A percentile compares a stretch with the other conserved stretches of the same genome.
Evolutionary conservation across 1,284 basidiomycete species (phyloP).

Genomic region (Vanrija sp.): DNA sequence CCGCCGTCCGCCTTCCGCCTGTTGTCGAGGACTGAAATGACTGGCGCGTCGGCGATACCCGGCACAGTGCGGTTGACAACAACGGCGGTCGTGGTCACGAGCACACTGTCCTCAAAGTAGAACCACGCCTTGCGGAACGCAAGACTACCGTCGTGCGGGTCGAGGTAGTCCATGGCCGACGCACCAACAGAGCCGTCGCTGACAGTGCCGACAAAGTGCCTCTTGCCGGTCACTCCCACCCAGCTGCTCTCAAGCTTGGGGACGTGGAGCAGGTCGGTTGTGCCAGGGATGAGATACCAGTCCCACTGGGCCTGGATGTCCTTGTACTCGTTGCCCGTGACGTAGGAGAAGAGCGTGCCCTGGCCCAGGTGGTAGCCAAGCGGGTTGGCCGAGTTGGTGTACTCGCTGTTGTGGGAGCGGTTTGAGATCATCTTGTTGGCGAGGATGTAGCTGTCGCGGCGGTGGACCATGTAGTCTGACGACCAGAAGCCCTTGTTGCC

Average conservation of each 20-base stretch:
- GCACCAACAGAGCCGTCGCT: constrained; percentile 57
- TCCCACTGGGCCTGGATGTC: constrained; percentile 66
- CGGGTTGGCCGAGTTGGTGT: constrained; percentile 58
- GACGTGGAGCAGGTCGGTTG: constrained; percentile 60
- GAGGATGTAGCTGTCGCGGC: constrained; percentile 58
- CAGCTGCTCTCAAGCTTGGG: constrained; percentile 51
- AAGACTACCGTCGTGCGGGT: constrained; percentile 57
- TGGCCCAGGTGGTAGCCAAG: constrained; percentile 65
- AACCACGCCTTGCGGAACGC: constrained; percentile 67
- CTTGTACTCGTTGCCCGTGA: constrained; percentile 63
- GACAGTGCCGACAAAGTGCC: constrained; percentile 62
- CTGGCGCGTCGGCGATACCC: constrained; percentile 47
- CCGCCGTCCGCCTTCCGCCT: constrained; percentile 46
- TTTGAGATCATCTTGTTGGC: constrained; percentile 64
- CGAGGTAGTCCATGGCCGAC: constrained; percentile 54
- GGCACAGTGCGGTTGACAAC: constrained; percentile 37
- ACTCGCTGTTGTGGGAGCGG: constrained; percentile 62
- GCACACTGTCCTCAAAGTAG: constrained; percentile 61
- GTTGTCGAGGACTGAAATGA: constrained; percentile 65
- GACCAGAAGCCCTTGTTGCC: constrained; percentile 65
- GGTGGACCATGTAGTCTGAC: constrained; percentile 66
- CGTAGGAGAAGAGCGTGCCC: constrained; percentile 61
- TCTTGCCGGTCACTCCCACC: constrained; percentile 51
- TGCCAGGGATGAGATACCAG: constrained; percentile 68
- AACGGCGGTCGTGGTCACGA: constrained; percentile 59